Base-by-base conservation (phyloP, 441 rosid species). In the Pelargonium cotyledonis region DNA sequence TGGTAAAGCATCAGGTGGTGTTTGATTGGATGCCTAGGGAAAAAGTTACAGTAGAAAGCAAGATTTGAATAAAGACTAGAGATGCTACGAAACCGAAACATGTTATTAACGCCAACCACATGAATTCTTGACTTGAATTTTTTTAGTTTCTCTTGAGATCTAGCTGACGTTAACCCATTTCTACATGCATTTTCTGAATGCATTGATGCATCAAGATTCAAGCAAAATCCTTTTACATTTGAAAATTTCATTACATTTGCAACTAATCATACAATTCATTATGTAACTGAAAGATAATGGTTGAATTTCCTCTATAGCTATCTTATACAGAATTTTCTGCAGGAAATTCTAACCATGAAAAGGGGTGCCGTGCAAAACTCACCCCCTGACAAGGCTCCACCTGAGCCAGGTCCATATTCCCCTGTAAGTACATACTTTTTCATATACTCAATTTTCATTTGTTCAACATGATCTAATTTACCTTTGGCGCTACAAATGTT, bases 351-450 rank as follows among this genome's bases (percentile, higher is more conserved):
- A 68, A 81, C 87, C 43, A 84, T 68, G 85, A 89, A 94, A 83
- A 73, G 91, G 35, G 99, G 97, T 63, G 92, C 91, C 1, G 96
- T 91, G 47, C 96, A 87, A 78, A 80, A 94, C 76, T 94, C 97
- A 73, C 99, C 97, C 16, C 82, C 86, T n/a, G 92, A 91, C 70
- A 88, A 87, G 77, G 53, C 87, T 76, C 55, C 69, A 65, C 88
- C 86, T 65, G 96, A 86, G 73, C 96, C 88, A 43, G 75, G 96
- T 84, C 97, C 97, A 26, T 94, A 94, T 96, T 94, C 96, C 68
- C 97, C 96, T 86, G 97, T 94, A 82, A 70, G 76, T 11, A 68
- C 72, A 70, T 83, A 66, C 53, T 65, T 6, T 72, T 70, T 76
- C 44, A 65, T 67, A 65, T 40, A 11, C 19, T 53, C 49, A 12